Base-by-base conservation (phyloP, 1,284 basidiomycete species). In the Inonotus hispidus region DNA sequence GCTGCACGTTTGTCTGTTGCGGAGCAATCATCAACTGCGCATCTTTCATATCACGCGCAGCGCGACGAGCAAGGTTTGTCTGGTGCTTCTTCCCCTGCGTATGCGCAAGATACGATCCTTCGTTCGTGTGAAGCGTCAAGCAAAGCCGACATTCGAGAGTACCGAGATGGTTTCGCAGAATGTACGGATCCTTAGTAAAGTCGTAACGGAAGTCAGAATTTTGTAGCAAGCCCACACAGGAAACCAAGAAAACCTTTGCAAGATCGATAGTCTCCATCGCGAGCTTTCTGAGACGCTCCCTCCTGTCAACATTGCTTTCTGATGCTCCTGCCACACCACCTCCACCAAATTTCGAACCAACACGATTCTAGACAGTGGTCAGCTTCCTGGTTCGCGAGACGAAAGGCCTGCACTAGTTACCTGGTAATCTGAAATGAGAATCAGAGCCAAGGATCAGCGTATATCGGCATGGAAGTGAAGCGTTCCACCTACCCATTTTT, bases 31-130 rank as follows among this genome's bases (percentile, higher is more conserved):
- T 89, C 65, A 96, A 75, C 71, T 92, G 88, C 0, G 87, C 85
- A 70, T 98, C 95, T 72, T 98, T 96, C 57, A 93, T 91, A 78
- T 99, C 97, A 60, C 89, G 84, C 11, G 96, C 96, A 0, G 97
- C 97, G 67, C 97, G 87, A 50, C 97, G 85, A 3, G 96, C 97
- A 38, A 99, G 85, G 72, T 99, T 99, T 1, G 96, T 98, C 74
- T 99, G 97, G 71, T 99, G 97, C 74, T 99, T 99, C 78, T 99
- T 99, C 32, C 97, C 97, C 78, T 99, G 97, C 0, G 97, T 99
- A 69, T 99, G 97, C 0, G 97, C 96, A 53, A 99, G 89, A 74
- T 99, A 99, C 21, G 95, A 98, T 27, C 97, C 97, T 77, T 99
- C 97, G 72, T 99, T 99, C 25, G 97, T 98, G 77, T 99, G 97